Conservation (phyloP, 108 stramenopile genomes). For the Cyclotella cryptica region DNA sequence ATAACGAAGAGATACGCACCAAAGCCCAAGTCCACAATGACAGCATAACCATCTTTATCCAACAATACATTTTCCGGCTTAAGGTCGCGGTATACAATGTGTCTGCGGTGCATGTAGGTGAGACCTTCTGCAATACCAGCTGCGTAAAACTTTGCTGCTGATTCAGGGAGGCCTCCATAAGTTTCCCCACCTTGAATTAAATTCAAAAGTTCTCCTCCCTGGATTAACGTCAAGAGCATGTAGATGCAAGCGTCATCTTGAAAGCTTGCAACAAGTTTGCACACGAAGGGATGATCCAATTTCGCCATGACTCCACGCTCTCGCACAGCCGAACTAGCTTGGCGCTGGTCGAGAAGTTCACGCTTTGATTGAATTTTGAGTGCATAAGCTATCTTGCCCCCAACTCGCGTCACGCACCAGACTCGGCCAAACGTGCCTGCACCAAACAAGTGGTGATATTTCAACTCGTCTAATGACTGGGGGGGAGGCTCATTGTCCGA, state of each 20-base stretch:
- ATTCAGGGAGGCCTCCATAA: constrained; percentile 57
- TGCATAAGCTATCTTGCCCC: constrained; percentile 41
- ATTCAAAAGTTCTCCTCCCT: constrained; percentile 69
- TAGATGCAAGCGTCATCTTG: constrained; percentile 78
- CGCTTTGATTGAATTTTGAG: constrained; percentile 76
- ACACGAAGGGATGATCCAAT: constrained; percentile 82
- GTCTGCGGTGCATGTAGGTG: constrained; percentile 62
- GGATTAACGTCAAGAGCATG: constrained; percentile 82
- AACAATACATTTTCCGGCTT: constrained; percentile 88
- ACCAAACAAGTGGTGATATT: constrained; percentile 72
- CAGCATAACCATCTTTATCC: constrained; percentile 65
- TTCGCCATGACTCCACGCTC: constrained; percentile 68
- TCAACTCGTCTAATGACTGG: constrained; percentile 67
- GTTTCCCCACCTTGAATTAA: constrained; percentile 56
- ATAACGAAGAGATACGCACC: constrained; percentile 1
- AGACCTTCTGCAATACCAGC: constrained; percentile 51
- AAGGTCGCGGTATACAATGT: constrained; percentile 89
- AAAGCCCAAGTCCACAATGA: constrained; percentile 81
- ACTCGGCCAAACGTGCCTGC: constrained; percentile 89
- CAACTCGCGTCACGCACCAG: constrained; percentile 61
- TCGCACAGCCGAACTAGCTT: constrained; percentile 36
- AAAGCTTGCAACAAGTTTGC: constrained; percentile 79
- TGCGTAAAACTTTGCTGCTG: constrained; percentile 63
- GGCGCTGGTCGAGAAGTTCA: constrained; percentile 47
- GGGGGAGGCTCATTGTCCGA: constrained; percentile 65